Conservation (phyloP, 2,329 filamentous ascomycete species). For the Acephala macrosclerotiorum region DNA sequence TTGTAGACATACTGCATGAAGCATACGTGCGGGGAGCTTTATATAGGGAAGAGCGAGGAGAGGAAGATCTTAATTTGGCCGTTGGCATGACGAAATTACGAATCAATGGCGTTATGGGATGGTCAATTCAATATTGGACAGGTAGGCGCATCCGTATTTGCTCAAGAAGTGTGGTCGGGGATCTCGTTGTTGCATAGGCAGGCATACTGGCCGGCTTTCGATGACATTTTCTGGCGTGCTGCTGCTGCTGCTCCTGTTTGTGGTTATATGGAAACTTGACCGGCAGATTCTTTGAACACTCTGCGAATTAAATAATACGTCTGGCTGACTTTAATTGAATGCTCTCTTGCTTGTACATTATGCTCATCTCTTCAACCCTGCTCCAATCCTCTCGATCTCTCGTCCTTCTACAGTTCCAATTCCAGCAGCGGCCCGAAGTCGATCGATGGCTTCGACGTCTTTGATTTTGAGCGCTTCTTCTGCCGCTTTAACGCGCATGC, state of each 20-base stretch:
- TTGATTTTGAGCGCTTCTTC: slow-evolving; percentile 89
- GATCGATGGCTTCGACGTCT: slow-evolving; percentile 77
- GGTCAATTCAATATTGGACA: background rate
- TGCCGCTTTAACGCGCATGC: slow-evolving; percentile 84
- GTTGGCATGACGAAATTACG: slow-evolving; percentile 3
- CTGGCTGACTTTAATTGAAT: background rate
- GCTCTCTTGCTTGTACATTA: background rate
- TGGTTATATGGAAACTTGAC: background rate
- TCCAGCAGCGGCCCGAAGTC: slow-evolving; percentile 76
- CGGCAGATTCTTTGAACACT: background rate
- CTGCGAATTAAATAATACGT: background rate
- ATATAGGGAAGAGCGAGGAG: background rate
- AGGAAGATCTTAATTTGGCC: slow-evolving; percentile 2
- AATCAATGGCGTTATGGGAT: slow-evolving; percentile 2
- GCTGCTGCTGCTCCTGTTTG: background rate
- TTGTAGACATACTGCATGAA: slow-evolving; percentile 18
- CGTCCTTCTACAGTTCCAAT: slow-evolving; percentile 69
- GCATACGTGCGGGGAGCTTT: slow-evolving; percentile 6
- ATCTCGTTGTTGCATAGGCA: slow-evolving; percentile 4
- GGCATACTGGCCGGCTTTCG: too few species aligned
- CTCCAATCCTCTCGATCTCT: slow-evolving; percentile 84
- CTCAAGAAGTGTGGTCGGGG: background rate
- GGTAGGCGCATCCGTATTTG: background rate
- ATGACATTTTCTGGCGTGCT: background rate
- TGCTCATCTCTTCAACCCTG: slow-evolving; percentile 57